A percentile compares a stretch with the other conserved stretches of the same genome.
These are phyloP conservation scores for Saccharomycopsis olivae DNA, from an alignment of 805 yeast species.

Conservation along the genomic window DNA sequence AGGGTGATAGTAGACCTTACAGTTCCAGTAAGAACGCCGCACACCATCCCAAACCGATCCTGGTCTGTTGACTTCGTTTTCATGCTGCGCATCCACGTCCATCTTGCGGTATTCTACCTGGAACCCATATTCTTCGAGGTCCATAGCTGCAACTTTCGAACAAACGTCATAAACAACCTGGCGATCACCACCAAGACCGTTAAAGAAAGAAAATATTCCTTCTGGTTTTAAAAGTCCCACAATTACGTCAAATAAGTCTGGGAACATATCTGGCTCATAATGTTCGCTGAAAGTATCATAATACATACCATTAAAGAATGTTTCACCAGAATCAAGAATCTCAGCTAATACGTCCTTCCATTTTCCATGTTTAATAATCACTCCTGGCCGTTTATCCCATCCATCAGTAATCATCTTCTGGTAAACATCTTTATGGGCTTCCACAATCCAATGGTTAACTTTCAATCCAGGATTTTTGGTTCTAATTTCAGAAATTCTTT, in stretches of 20 bases:
- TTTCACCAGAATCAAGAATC: constrained; percentile 41
- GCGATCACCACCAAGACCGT: constrained; percentile 80
- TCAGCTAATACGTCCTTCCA: constrained; percentile 81
- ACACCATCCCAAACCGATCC: constrained; percentile 45
- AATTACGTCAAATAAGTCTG: constrained; percentile 63
- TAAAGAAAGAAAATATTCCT: constrained; percentile 85
- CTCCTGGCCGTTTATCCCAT: constrained; percentile 70
- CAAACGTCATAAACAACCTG: constrained; percentile 75
- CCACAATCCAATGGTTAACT: constrained; percentile 74
- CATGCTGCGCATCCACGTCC: constrained; percentile 23
- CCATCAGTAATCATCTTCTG: constrained; percentile 55
- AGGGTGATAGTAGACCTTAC: constrained; percentile 60
- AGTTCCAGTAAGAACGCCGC: constrained; percentile 56
- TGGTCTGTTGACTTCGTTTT: constrained; percentile 29
- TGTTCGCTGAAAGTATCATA: constrained; percentile 93
- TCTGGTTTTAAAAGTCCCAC: constrained; percentile 76
- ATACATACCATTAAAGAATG: constrained; percentile 82
- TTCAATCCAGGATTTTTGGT: constrained; percentile 28
- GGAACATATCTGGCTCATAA: constrained; percentile 65
- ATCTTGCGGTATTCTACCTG: constrained; percentile 43
- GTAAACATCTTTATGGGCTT: constrained; percentile 91
- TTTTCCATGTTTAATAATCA: constrained; percentile 71
- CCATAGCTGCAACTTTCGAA: constrained; percentile 69
- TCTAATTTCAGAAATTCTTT: constrained; percentile 24
- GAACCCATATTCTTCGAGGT: constrained; percentile 71